Conservation (phyloP, 257 asterid species). For the Nicotiana sylvestris region DNA sequence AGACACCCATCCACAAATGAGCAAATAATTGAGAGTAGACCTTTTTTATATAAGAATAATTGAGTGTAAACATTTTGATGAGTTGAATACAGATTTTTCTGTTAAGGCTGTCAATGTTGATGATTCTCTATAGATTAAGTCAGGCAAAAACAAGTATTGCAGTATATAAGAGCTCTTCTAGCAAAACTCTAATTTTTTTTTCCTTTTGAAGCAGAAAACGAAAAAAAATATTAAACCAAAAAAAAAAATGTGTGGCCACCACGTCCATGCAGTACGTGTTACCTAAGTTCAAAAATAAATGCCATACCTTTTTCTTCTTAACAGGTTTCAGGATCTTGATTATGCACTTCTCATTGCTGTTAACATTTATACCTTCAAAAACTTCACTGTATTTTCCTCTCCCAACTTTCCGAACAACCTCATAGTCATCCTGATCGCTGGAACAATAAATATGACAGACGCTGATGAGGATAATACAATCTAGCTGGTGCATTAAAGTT, state of each 20-base stretch:
- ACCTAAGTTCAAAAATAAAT: not conserved
- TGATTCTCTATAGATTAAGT: not conserved
- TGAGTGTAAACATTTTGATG: not conserved
- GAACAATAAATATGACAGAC: not conserved
- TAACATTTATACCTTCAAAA: conserved; percentile 36
- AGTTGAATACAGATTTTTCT: not conserved
- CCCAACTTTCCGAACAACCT: conserved; percentile 45
- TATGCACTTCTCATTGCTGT: conserved; percentile 32
- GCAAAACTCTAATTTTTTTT: not conserved
- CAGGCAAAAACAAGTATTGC: not conserved
- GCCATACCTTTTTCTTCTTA: conserved; percentile 38
- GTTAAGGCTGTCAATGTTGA: not conserved
- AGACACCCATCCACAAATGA: not conserved
- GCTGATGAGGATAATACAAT: not conserved
- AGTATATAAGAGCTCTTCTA: not conserved
- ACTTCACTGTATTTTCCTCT: conserved; percentile 48
- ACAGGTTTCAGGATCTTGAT: conserved; percentile 45
- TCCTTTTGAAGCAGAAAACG: not conserved
- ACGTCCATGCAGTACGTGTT: not conserved
- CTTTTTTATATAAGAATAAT: not conserved
- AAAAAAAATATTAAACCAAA: not conserved
- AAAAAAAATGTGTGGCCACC: not conserved
- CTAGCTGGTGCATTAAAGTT: not conserved
- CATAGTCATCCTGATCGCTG: conserved; percentile 42
- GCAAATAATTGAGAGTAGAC: not conserved